phyloP scores from a whole-genome alignment of 345 rosid species.

The Populus tremula region DNA sequence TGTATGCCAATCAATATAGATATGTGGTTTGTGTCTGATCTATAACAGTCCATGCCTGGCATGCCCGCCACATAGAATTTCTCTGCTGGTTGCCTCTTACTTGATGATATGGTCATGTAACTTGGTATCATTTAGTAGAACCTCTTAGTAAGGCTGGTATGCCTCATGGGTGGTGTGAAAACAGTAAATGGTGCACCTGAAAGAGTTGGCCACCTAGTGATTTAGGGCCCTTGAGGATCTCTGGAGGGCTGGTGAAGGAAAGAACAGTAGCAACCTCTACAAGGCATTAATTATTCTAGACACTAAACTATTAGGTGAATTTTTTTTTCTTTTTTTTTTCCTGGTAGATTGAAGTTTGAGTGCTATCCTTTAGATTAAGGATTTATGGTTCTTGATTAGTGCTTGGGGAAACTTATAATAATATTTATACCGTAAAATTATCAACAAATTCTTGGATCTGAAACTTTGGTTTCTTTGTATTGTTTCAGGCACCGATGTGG shows the following conservation, averaged over 20 bases:
- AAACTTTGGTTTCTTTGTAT: slow-evolving; percentile 1
- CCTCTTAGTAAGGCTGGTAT: neutral
- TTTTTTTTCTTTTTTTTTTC: too few relatives aligned
- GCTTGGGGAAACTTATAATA: too few relatives aligned
- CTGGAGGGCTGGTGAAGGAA: neutral
- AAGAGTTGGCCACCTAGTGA: neutral
- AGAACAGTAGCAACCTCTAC: neutral
- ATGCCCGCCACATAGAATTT: neutral
- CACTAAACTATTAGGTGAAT: neutral
- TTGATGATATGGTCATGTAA: neutral
- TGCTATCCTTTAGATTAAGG: neutral
- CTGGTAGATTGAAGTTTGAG: neutral
- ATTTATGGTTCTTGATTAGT: neutral
- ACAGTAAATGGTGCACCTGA: neutral
- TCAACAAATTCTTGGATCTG: neutral
- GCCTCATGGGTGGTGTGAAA: neutral
- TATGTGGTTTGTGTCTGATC: neutral
- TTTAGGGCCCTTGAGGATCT: neutral
- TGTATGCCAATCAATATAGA: neutral
- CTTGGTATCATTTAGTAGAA: neutral
- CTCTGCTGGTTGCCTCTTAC: neutral
- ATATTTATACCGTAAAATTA: neutral
- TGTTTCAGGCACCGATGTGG: slow-evolving; percentile 37
- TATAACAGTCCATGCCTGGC: neutral
- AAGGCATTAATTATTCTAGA: neutral